phyloP scores from a whole-genome alignment of 2,329 filamentous ascomycete genomes.

The Cryphonectria naterciae region DNA sequence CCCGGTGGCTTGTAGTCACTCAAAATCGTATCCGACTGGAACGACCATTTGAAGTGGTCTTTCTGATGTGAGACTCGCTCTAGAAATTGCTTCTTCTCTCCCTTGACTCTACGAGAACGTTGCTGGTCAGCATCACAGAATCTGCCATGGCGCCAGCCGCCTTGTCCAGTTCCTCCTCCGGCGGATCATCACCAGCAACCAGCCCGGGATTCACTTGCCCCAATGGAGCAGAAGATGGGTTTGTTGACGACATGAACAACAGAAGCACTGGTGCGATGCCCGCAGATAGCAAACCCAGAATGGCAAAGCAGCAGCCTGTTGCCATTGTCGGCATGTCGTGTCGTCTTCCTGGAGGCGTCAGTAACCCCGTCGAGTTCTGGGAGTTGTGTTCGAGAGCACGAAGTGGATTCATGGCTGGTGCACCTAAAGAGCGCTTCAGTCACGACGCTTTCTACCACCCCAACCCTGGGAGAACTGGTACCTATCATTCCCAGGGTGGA shows the following conservation, averaged over 20 bases:
- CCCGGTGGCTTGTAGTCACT: background rate
- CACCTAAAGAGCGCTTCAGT: slow-evolving; percentile 53
- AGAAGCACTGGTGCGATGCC: background rate
- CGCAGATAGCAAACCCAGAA: background rate
- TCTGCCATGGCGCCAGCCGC: slow-evolving; percentile 29
- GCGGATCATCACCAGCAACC: slow-evolving; percentile 30
- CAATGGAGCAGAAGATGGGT: background rate
- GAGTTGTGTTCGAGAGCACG: slow-evolving; percentile 46
- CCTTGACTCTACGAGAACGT: background rate
- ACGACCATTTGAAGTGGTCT: background rate
- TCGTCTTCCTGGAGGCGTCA: slow-evolving; percentile 49
- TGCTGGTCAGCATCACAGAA: slow-evolving; percentile 9
- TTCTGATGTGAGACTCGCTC: background rate
- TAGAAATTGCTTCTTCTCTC: background rate
- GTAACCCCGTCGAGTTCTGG: slow-evolving; percentile 50
- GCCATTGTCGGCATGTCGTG: slow-evolving; percentile 54
- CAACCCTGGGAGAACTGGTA: slow-evolving; percentile 47
- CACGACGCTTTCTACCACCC: slow-evolving; percentile 45
- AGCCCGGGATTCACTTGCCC: slow-evolving; percentile 25
- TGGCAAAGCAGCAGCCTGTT: slow-evolving; percentile 38
- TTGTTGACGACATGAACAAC: background rate
- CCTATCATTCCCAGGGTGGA: slow-evolving; percentile 42
- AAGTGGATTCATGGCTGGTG: slow-evolving; percentile 44
- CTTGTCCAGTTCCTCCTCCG: slow-evolving; percentile 30
- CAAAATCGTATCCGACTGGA: background rate